phyloP scores from a whole-genome alignment of 108 stramenopile genomes.

The Asterionellopsis glacialis region DNA sequence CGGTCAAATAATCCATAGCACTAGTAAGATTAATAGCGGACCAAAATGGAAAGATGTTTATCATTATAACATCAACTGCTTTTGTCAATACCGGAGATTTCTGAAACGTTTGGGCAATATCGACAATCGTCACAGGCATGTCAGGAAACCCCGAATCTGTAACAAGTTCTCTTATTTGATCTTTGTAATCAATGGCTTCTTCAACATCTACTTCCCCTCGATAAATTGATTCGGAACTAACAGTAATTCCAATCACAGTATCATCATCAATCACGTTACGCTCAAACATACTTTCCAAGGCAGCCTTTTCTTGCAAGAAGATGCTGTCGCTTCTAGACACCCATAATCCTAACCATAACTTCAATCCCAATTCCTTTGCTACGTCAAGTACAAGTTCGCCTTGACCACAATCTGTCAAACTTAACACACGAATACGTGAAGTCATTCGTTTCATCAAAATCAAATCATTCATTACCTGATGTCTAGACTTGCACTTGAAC shows the following conservation, averaged over 20 bases:
- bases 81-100: slow-evolving; percentile 2
- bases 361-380: slow-evolving; percentile 9
- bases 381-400: slow-evolving; percentile 14
- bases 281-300: slow-evolving; percentile 7
- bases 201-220: slow-evolving; percentile 26
- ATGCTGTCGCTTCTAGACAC: slow-evolving; percentile 5
- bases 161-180: slow-evolving; percentile 1
- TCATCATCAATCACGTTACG: not conserved
- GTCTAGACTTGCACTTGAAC: slow-evolving; percentile 15
- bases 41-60: slow-evolving; percentile 35
- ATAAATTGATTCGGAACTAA: slow-evolving; percentile 18
- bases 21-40: slow-evolving; percentile 14
- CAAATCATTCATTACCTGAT: slow-evolving; percentile 24
- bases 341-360: slow-evolving; percentile 32
- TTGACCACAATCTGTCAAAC: slow-evolving; percentile 24
- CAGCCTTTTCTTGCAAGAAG: slow-evolving; percentile 14
- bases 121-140: slow-evolving; percentile 28
- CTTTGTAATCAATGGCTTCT: slow-evolving; percentile 15
- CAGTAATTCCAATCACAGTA: slow-evolving; percentile 16
- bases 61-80: slow-evolving; percentile 17
- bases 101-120: slow-evolving; percentile 25
- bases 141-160: slow-evolving; percentile 2
- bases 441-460: slow-evolving; percentile 13
- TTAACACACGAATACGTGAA: slow-evolving; percentile 19
- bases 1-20: slow-evolving; percentile 13